phyloP scores from a whole-genome alignment of 768 basidiomycete species.

The Psilocybe sp. region DNA sequence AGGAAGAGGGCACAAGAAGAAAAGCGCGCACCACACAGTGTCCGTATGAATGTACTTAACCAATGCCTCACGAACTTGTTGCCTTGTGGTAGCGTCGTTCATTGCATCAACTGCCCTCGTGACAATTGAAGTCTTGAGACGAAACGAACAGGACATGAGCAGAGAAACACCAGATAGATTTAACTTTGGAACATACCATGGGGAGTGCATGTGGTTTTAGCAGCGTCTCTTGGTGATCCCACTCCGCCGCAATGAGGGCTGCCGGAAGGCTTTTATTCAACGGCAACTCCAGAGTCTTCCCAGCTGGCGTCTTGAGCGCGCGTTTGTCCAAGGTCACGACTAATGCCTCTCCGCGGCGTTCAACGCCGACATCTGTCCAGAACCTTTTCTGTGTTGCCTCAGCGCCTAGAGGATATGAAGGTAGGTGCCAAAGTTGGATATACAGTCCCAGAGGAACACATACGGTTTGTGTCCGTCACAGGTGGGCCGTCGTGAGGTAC shows the following conservation, averaged over 20 bases:
- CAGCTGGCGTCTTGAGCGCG: slow-evolving; percentile 83
- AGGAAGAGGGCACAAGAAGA: not conserved
- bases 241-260: slow-evolving; percentile 88
- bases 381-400: slow-evolving; percentile 87
- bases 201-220: slow-evolving; percentile 91
- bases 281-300: slow-evolving; percentile 74
- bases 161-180: slow-evolving; percentile 3
- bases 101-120: slow-evolving; percentile 88
- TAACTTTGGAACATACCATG: slow-evolving; percentile 53
- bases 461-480: slow-evolving; percentile 66
- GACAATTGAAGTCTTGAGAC: slow-evolving; percentile 77
- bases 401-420: slow-evolving; percentile 52
- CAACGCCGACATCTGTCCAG: slow-evolving; percentile 90
- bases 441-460: slow-evolving; percentile 13
- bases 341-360: slow-evolving; percentile 48
- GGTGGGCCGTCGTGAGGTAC: slow-evolving; percentile 39
- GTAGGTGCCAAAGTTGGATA: not conserved
- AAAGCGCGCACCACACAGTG: slow-evolving; percentile 70
- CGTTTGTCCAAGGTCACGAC: slow-evolving; percentile 79
- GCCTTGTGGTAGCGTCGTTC: slow-evolving; percentile 48
- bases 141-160: slow-evolving; percentile 1
- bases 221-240: slow-evolving; percentile 88
- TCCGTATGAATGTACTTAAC: slow-evolving; percentile 92
- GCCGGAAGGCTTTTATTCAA: slow-evolving; percentile 69
- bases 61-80: slow-evolving; percentile 64